Base-by-base conservation (phyloP, 306 rosid genomes). In the Casuarina cunninghamiana region DNA sequence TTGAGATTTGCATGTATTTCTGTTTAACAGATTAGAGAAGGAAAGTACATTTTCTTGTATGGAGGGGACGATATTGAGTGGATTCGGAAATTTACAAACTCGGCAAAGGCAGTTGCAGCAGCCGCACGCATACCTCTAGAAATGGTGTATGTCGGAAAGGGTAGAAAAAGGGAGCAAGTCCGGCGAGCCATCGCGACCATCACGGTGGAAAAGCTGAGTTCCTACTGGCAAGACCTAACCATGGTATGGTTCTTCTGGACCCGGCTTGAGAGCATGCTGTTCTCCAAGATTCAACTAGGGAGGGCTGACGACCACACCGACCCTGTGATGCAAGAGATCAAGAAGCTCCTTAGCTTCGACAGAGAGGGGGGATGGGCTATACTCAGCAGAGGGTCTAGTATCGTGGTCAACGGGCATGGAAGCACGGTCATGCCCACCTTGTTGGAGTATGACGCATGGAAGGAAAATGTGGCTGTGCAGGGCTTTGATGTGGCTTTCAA, bases 181-280 rank as follows among this genome's bases (percentile, higher is more conserved):
- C 82, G 70, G 39, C 75, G 78, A 75, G 66, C 77, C 1, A 42
- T 81, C 6, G 79, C 81, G 7, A 73, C 81, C 71, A 88, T 88
- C 32, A 1, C 26, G 9, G 57, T 74, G 0, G 91, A 87, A 8
- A 87, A 87, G 53, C 87, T 90, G 12, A 79, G 87, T 0, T 82
- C 78, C 6, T 68, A 80, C 74, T 89, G 91, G 93, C 67, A 76
- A 77, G 91, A 85, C 38, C 87, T 72, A 3, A 85, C 87, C 77
- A 83, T 87, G 91, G 77, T 87, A 16, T 87, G 93, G 93, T 89
- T 87, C 91, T 89, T 87, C 82, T 89, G 91, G 93, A 87, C 85
- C 8, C 79, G 91, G 3, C 81, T 89, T 0, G 89, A 87, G 71
- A 89, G 93, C 89, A 89, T 89, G 91, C 77, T 87, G 11, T 82